Percentiles rank a stretch among this genome's conserved stretches.
phyloP scores from a whole-genome alignment of 2,329 filamentous ascomycete species.

The Penicillium aurantiogriseum region DNA sequence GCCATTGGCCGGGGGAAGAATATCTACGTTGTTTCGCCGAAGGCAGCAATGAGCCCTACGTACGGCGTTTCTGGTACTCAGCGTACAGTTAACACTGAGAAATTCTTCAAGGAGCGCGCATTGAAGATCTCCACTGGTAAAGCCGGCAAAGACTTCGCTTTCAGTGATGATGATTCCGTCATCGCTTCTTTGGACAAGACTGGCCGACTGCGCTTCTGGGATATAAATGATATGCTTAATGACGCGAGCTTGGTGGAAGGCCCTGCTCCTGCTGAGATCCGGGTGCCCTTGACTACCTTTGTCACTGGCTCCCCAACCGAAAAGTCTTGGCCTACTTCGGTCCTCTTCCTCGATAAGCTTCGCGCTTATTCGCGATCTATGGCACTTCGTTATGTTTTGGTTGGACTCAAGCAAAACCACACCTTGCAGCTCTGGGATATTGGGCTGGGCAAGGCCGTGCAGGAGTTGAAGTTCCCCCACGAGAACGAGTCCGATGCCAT shows the following conservation, averaged over 20 bases:
- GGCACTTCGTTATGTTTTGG: conserved; percentile 90
- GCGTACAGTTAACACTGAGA: conserved; percentile 76
- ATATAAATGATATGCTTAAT: conserved; percentile 74
- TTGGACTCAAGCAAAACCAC: conserved; percentile 99
- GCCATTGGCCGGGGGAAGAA: conserved; percentile 94
- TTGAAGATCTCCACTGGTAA: conserved; percentile 96
- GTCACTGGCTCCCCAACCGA: conserved; percentile 82
- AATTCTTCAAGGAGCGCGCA: conserved; percentile 79
- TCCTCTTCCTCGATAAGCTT: conserved; percentile 93
- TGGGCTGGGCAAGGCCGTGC: conserved; percentile 88
- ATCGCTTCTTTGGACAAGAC: conserved; percentile 97
- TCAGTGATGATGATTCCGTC: conserved; percentile 92
- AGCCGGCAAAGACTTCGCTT: conserved; percentile 95
- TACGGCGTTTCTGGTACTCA: conserved; percentile 53
- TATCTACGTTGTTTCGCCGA: conserved; percentile 78
- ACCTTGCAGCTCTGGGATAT: conserved; percentile 98
- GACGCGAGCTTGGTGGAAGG: conserved; percentile 45
- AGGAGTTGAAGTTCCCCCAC: conserved; percentile 95
- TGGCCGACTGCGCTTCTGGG: conserved; percentile 96
- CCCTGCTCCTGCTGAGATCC: conserved; percentile 67
- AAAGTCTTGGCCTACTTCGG: conserved; percentile 95
- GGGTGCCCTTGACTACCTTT: conserved; percentile 80
- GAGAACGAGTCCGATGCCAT: conserved; percentile 96
- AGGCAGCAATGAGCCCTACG: conserved; percentile 50
- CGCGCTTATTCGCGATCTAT: conserved; percentile 87